Conservation (phyloP, 2,329 filamentous ascomycete species). For the Aphanoascus verrucosus region DNA sequence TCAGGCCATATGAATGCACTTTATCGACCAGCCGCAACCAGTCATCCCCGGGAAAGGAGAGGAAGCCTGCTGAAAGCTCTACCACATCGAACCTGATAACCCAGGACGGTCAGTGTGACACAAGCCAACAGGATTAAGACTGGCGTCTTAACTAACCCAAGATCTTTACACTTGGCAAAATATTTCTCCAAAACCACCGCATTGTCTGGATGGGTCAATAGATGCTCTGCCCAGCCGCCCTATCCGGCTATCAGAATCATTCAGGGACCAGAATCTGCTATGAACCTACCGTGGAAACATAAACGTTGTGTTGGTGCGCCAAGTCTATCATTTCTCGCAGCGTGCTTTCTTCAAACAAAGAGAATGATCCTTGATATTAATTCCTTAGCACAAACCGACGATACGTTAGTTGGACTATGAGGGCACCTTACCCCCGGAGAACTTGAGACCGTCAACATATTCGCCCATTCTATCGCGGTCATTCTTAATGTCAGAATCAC, state of each 20-base stretch:
- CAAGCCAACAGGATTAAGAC: constrained; percentile 8
- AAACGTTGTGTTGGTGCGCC: constrained; percentile 41
- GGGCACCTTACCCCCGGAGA: constrained; percentile 36
- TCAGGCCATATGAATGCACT: constrained; percentile 39
- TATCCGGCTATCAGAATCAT: constrained; percentile 15
- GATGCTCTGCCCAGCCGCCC: constrained; percentile 47
- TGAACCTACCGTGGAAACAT: constrained; percentile 41
- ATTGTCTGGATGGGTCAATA: constrained; percentile 41
- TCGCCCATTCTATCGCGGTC: constrained; percentile 38
- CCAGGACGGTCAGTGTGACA: not conserved
- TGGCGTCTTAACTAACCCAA: constrained; percentile 29
- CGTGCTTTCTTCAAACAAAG: constrained; percentile 39
- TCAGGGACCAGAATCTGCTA: not conserved
- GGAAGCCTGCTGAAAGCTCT: constrained; percentile 45
- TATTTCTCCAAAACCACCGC: constrained; percentile 42
- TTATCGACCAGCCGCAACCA: constrained; percentile 44
- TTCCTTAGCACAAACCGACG: not conserved
- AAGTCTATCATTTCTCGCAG: constrained; percentile 41
- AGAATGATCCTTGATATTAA: constrained; percentile 36
- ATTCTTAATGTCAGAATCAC: not conserved
- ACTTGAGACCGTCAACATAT: constrained; percentile 47
- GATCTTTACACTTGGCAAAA: constrained; percentile 42
- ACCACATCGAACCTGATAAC: constrained; percentile 42
- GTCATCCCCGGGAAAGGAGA: constrained; percentile 45
- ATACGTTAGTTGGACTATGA: not conserved